Percentiles rank a stretch among this genome's conserved stretches.
phyloP scores from a whole-genome alignment of 768 basidiomycete genomes.

The Lanmaoa rubissima region DNA sequence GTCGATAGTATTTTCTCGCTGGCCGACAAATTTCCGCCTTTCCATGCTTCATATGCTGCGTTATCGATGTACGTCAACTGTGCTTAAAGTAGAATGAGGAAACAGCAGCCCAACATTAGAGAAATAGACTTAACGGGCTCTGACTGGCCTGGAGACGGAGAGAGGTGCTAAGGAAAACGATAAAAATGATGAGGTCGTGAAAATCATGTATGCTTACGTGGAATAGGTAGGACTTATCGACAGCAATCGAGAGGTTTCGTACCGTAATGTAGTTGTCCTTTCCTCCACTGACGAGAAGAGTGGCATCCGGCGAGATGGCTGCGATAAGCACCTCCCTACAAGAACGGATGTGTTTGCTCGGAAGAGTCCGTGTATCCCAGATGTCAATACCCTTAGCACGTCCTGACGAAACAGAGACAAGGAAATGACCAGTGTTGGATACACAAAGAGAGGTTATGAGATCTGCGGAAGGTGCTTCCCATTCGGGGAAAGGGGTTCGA shows the following conservation, averaged over 20 bases:
- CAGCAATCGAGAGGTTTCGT: neutral
- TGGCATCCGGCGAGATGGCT: constrained; percentile 6
- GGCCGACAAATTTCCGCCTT: neutral
- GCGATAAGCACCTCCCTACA: neutral
- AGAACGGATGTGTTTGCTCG: constrained; percentile 1
- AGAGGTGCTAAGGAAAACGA: neutral
- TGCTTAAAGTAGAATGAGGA: neutral
- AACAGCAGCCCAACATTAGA: neutral
- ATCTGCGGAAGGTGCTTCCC: neutral
- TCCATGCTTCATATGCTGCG: constrained; percentile 3
- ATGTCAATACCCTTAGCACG: constrained; percentile 3
- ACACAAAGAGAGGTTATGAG: constrained; percentile 6
- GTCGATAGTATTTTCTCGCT: constrained; percentile 7
- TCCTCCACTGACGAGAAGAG: constrained; percentile 1
- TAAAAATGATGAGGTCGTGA: neutral
- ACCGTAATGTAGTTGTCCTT: neutral
- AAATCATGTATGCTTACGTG: neutral
- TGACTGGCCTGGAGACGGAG: neutral
- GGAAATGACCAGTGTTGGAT: constrained; percentile 1
- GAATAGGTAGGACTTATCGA: neutral
- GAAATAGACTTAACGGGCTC: constrained; percentile 5
- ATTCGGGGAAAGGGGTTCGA: neutral
- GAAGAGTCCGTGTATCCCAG: constrained; percentile 8
- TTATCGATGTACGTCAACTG: constrained; percentile 16
- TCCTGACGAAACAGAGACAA: constrained; percentile 12